These are phyloP conservation scores for Apiotrichum brassicae DNA, from an alignment of 1,284 basidiomycete genomes.

Conservation along the genomic window DNA sequence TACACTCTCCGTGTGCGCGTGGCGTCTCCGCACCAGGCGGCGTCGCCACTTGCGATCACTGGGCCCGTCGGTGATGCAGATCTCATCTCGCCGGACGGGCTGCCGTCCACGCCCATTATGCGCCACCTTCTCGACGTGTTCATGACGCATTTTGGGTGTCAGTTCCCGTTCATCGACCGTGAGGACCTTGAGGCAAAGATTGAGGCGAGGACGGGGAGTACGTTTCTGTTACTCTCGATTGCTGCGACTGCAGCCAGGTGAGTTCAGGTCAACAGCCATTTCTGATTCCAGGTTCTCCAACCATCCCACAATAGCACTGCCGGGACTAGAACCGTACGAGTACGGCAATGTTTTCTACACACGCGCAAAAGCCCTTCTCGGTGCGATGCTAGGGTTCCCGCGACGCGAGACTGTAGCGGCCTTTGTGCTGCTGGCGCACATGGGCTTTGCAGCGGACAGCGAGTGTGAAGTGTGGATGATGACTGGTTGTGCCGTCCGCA, in stretches of 20 bases:
- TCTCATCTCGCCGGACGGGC: constrained; percentile 17
- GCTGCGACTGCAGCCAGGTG: constrained; percentile 28
- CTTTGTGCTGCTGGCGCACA: constrained; percentile 23
- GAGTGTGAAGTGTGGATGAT: constrained; percentile 35
- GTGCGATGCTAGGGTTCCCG: constrained; percentile 28
- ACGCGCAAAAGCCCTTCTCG: constrained; percentile 25
- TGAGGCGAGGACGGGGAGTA: constrained; percentile 17
- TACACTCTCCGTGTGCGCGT: constrained; percentile 32
- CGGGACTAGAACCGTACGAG: constrained; percentile 23
- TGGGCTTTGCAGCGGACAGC: constrained; percentile 28
- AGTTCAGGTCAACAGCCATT: background rate
- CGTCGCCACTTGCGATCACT: background rate
- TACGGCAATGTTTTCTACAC: constrained; percentile 30
- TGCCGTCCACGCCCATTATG: constrained; percentile 20
- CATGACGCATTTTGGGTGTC: constrained; percentile 26
- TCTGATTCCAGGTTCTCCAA: constrained; percentile 25
- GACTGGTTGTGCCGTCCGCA: constrained; percentile 28
- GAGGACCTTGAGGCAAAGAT: constrained; percentile 14
- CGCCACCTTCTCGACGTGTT: constrained; percentile 27
- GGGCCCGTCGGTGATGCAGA: constrained; percentile 7
- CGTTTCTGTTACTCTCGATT: constrained; percentile 25
- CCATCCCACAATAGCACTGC: constrained; percentile 27
- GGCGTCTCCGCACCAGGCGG: constrained; percentile 13
- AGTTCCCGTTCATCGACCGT: constrained; percentile 25
- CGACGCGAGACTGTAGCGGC: constrained; percentile 27